Evolutionary conservation across 331 rosid genomes (phyloP).

Genomic region (Pyracantha coccinea): DNA sequence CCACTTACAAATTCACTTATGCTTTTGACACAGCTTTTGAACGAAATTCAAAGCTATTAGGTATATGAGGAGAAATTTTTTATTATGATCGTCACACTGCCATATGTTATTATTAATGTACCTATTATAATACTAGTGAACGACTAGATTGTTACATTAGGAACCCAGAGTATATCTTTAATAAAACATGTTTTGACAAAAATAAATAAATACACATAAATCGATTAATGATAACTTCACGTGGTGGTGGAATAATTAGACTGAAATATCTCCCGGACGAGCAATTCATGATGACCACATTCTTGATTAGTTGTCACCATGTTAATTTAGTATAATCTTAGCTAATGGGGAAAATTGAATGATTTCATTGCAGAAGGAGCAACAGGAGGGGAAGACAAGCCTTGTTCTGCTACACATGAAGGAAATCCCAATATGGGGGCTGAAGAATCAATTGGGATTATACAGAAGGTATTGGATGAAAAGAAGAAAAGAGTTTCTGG

Average conservation of each 20-base stretch:
- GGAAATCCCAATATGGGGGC: slow-evolving; percentile 1
- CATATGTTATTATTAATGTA: too few species aligned
- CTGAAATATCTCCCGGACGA: too few species aligned
- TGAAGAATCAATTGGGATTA: slow-evolving; percentile 1
- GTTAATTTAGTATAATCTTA: not conserved
- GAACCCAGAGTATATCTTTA: too few species aligned
- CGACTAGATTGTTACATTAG: too few species aligned
- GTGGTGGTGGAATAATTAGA: not conserved
- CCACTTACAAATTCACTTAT: not conserved
- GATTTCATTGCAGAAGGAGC: slow-evolving; percentile 3
- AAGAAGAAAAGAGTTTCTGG: slow-evolving; percentile 11
- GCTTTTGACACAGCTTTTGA: slow-evolving; percentile 6
- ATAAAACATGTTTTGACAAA: too few species aligned
- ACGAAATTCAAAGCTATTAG: slow-evolving; percentile 5
- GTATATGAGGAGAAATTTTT: not conserved
- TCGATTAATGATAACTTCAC: too few species aligned
- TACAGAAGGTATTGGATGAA: slow-evolving; percentile 2
- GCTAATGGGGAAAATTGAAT: not conserved
- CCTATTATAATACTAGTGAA: too few species aligned
- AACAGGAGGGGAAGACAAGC: slow-evolving; percentile 14
- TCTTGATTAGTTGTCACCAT: not conserved
- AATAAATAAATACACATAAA: too few species aligned
- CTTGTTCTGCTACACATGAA: slow-evolving; percentile 9
- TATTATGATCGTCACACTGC: too few species aligned
- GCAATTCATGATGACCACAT: not conserved